phyloP scores from a whole-genome alignment of 2,329 filamentous ascomycete species.

The Cadophora malorum region DNA sequence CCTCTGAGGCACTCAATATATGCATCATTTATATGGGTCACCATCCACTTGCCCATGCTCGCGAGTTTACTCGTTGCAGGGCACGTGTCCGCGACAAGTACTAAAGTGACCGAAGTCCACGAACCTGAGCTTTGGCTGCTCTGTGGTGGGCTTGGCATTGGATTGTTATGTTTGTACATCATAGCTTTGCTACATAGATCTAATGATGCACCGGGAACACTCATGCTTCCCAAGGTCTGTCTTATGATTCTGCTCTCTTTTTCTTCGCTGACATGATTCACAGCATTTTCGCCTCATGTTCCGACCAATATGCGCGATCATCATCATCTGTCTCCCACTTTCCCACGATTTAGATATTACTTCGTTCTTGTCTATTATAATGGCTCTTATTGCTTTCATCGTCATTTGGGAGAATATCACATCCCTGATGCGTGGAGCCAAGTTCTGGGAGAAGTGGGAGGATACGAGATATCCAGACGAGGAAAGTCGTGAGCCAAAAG shows the following conservation, averaged over 20 bases:
- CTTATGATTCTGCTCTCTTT: not conserved
- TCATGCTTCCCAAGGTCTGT: conserved; percentile 33
- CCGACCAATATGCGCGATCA: conserved; percentile 47
- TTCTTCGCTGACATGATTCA: conserved; percentile 18
- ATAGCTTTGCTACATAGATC: conserved; percentile 52
- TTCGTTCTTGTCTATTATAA: conserved; percentile 50
- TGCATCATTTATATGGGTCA: conserved; percentile 54
- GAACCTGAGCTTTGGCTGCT: conserved; percentile 55
- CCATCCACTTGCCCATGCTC: conserved; percentile 53
- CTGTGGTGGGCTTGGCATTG: conserved; percentile 53
- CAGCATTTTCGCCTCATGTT: conserved; percentile 29
- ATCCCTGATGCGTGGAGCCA: conserved; percentile 30
- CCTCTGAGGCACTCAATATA: conserved; percentile 49
- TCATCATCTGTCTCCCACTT: conserved; percentile 48
- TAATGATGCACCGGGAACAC: conserved; percentile 45
- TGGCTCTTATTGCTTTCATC: conserved; percentile 51
- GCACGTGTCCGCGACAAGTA: conserved; percentile 52
- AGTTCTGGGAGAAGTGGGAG: conserved; percentile 44
- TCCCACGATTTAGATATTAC: conserved; percentile 45
- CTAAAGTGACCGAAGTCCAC: conserved; percentile 48
- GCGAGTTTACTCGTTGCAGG: conserved; percentile 55
- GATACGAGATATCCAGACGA: conserved; percentile 42
- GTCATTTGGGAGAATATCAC: conserved; percentile 53
- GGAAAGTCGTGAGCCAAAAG: not conserved
- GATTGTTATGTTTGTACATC: conserved; percentile 53